Evolutionary conservation across 148 eudicot genomes (phyloP).

Genomic region (Rhododendron ovatum): DNA sequence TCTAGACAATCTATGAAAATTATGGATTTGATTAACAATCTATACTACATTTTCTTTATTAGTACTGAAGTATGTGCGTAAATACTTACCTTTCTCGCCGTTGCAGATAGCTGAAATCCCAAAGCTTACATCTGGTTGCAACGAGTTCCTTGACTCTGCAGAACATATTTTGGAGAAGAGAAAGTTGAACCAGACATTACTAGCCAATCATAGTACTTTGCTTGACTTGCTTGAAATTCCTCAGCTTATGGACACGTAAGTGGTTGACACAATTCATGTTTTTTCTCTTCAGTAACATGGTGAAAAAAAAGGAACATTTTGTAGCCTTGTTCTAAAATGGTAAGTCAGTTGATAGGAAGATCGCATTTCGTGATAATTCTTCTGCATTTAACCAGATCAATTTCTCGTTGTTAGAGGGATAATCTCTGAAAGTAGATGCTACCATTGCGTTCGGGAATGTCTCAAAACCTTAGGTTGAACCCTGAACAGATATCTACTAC

Average conservation of each 20-base stretch:
- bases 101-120: constrained; percentile 90
- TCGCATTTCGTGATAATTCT: background rate
- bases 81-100: constrained; percentile 6
- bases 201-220: constrained; percentile 90
- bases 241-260: constrained; percentile 99
- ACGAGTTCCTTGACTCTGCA: constrained; percentile 86
- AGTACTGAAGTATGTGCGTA: background rate
- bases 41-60: background rate
- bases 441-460: background rate
- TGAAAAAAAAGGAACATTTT: background rate
- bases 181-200: constrained; percentile 91
- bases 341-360: background rate
- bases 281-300: background rate
- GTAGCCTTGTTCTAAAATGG: background rate
- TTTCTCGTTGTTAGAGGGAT: background rate
- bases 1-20: background rate
- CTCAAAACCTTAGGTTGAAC: background rate
- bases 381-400: background rate
- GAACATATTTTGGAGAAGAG: constrained; percentile 87
- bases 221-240: constrained; percentile 99
- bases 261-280: constrained; percentile 14
- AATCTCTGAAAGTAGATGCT: background rate
- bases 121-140: constrained; percentile 89
- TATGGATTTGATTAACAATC: constrained; percentile 1
- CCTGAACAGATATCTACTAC: background rate